These are phyloP conservation scores for Raffaelea albimanens DNA, from an alignment of 2,329 filamentous ascomycete genomes.

Conservation along the genomic window DNA sequence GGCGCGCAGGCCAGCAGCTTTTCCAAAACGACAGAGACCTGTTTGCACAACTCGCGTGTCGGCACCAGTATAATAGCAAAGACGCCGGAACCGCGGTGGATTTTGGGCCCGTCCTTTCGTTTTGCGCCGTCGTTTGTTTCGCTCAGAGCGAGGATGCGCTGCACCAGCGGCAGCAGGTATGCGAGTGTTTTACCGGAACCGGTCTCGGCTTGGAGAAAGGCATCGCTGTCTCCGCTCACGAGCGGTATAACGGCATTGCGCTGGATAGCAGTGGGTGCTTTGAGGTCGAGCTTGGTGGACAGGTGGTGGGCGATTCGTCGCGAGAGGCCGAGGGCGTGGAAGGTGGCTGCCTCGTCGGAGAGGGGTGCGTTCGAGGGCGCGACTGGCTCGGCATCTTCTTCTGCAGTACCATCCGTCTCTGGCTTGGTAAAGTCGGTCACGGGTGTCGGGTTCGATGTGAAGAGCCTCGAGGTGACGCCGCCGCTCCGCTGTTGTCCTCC, in stretches of 20 bases:
- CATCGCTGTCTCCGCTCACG: conserved; percentile 61
- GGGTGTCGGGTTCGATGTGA: conserved; percentile 76
- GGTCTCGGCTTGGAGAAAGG: conserved; percentile 93
- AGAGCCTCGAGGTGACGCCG: conserved; percentile 74
- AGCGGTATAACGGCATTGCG: conserved; percentile 78
- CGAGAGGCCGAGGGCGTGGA: conserved; percentile 77
- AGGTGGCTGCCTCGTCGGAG: conserved; percentile 72
- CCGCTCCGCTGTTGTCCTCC: background rate
- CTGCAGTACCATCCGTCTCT: conserved; percentile 28
- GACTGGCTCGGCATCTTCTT: conserved; percentile 41
- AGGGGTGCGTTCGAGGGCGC: conserved; percentile 85
- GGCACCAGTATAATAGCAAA: conserved; percentile 93
- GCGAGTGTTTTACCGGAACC: conserved; percentile 95
- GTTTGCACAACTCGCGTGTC: conserved; percentile 87
- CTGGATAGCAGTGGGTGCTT: conserved; percentile 89
- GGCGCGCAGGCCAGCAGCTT: conserved; percentile 79
- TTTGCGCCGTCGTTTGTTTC: conserved; percentile 36
- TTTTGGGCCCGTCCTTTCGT: conserved; percentile 28
- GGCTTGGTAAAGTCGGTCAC: conserved; percentile 45
- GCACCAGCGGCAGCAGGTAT: conserved; percentile 88
- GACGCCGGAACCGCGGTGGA: conserved; percentile 77
- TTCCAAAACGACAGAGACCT: conserved; percentile 82
- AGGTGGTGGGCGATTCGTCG: conserved; percentile 73
- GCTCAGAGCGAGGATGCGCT: conserved; percentile 74
- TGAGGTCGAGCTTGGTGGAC: conserved; percentile 75